phyloP scores from a whole-genome alignment of 192 early-diverging fungal species.

The Dispira parvispora region DNA sequence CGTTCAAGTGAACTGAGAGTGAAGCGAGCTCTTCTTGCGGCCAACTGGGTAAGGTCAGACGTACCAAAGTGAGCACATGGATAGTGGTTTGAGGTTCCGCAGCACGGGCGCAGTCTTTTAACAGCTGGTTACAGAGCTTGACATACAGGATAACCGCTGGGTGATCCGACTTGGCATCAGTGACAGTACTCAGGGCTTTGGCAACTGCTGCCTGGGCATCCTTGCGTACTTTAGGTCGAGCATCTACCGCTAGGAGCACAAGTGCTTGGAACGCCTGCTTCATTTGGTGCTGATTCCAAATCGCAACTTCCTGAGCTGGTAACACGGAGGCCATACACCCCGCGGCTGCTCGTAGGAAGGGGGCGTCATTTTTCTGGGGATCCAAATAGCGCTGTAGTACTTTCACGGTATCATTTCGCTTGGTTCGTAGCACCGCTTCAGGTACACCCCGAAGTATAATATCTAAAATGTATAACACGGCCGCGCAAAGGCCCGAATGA shows the following conservation, averaged over 20 bases:
- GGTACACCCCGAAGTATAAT: conserved; percentile 54
- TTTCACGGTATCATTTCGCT: conserved; percentile 38
- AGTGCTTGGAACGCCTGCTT: conserved; percentile 59
- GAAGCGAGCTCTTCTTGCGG: conserved; percentile 35
- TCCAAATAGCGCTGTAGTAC: conserved; percentile 42
- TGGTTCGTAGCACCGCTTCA: conserved; percentile 34
- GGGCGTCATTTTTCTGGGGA: conserved; percentile 42
- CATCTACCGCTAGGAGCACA: conserved; percentile 60
- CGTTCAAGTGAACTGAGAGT: conserved; percentile 56
- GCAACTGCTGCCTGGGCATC: conserved; percentile 71
- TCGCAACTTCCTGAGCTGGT: conserved; percentile 51
- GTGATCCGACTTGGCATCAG: conserved; percentile 50
- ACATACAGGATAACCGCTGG: conserved; percentile 46
- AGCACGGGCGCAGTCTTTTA: conserved; percentile 36
- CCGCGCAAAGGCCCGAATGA: conserved; percentile 33
- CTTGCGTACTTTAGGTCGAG: conserved; percentile 77
- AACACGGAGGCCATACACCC: conserved; percentile 65
- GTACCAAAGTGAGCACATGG: conserved; percentile 55
- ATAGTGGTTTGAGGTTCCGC: conserved; percentile 35
- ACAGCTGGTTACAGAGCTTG: conserved; percentile 39
- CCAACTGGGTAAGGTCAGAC: conserved; percentile 37
- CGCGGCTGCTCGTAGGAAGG: conserved; percentile 61
- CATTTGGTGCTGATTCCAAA: conserved; percentile 50
- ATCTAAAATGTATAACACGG: conserved; percentile 67
- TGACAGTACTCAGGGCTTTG: conserved; percentile 48